These are phyloP conservation scores for Alternaria longipes DNA, from an alignment of 2,329 filamentous ascomycete genomes.

Conservation along the genomic window DNA sequence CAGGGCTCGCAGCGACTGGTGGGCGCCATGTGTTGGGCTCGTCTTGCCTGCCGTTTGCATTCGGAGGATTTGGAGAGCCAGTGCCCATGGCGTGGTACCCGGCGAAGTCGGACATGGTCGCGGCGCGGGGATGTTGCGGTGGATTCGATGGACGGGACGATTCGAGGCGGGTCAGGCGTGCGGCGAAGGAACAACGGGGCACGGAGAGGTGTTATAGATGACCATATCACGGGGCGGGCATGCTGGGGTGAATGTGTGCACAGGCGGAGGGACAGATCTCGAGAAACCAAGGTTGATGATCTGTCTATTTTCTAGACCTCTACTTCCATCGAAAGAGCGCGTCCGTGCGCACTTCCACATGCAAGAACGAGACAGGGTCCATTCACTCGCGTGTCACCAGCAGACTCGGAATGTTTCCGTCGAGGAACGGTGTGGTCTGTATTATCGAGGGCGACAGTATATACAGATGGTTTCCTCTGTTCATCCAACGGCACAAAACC, in stretches of 20 bases:
- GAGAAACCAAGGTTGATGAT: conserved; percentile 39
- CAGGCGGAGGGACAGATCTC: conserved; percentile 19
- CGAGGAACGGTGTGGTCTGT: neutral
- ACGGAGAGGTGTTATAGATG: conserved; percentile 20
- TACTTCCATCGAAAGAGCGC: conserved; percentile 29
- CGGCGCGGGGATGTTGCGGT: conserved; percentile 35
- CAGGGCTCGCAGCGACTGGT: conserved; percentile 55
- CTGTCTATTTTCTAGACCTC: conserved; percentile 39
- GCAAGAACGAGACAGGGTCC: conserved; percentile 26
- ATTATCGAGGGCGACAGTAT: neutral
- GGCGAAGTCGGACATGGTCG: conserved; percentile 49
- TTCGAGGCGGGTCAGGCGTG: conserved; percentile 27
- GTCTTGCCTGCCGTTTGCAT: conserved; percentile 39
- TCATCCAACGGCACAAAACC: neutral
- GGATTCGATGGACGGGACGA: conserved; percentile 22
- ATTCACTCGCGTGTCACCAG: conserved; percentile 13
- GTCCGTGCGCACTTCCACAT: conserved; percentile 29
- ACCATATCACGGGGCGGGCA: conserved; percentile 36
- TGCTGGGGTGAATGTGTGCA: conserved; percentile 16
- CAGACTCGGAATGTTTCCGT: neutral
- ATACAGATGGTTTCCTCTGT: neutral
- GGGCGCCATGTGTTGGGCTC: conserved; percentile 50
- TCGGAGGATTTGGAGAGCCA: conserved; percentile 40
- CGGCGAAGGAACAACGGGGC: conserved; percentile 19
- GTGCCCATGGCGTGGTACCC: conserved; percentile 50